Evolutionary conservation across 441 rosid genomes (phyloP), one percentile per base, ranked within the genome.

Genomic region (Jatropha multifida): DNA sequence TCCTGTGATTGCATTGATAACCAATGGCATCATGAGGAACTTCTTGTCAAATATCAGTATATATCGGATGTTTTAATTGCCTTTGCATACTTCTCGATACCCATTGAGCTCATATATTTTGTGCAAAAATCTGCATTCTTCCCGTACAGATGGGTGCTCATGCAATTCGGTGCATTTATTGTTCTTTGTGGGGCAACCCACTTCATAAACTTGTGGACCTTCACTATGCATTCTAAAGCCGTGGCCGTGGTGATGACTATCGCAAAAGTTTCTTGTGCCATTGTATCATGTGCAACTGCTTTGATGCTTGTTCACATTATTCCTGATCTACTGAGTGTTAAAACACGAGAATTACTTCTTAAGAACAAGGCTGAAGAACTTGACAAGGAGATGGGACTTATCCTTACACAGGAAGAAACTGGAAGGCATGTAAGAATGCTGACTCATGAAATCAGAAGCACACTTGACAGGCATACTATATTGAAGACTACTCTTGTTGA

Each of bases 181-280:
- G 88, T 94, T 71, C 97, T 94, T 62, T 94, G 99, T 74, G 99
- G 99, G 54, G 96, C 97, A 7, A 94, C 99, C 4, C 99, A 94
- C 81, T 91, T 93, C 75, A 94, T 94, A 68, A 93, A 85, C 82
- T 77, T 94, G 46, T 94, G 99, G 99, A 94, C 94, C 23, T 86
- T 90, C 73, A 79, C 84, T 52, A 77, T 88, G 88, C 94, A 94
- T 72, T 85, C 99, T 38, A 94, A 91, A 80, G 81, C 90, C 12
- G 97, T 94, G 60, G 99, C 98, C 0, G 74, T 89, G 48, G 92
- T 91, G 42, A 93, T 94, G 99, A 81, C 98, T 7, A 13, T 90
- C 61, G 93, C 97, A 1, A 94, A 94, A 86, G 79, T 88, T 78
- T 84, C 93, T 7, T 94, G 99, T 79, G 99, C 99, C n/a, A 40